phyloP scores from a whole-genome alignment of 352 stramenopile genomes.

The Phytophthora megakarya region DNA sequence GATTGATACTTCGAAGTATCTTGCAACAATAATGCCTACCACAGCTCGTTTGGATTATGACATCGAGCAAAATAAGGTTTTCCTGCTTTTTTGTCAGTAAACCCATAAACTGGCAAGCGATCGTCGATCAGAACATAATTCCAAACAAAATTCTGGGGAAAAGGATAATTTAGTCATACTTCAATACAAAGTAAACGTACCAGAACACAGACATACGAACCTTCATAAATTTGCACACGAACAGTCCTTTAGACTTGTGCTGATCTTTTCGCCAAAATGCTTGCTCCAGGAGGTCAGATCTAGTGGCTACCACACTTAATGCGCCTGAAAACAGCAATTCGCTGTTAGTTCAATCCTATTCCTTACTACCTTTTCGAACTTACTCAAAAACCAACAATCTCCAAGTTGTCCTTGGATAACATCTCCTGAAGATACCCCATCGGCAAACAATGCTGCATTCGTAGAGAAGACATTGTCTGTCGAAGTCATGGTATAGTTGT shows the following conservation, averaged over 20 bases:
- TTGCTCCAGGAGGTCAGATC: slow-evolving; percentile 78
- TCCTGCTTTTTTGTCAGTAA: slow-evolving; percentile 74
- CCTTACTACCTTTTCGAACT: slow-evolving; percentile 2
- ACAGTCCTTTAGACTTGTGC: slow-evolving; percentile 79
- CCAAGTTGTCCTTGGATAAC: slow-evolving; percentile 91
- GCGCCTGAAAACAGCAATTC: slow-evolving; percentile 53
- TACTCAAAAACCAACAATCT: slow-evolving; percentile 94
- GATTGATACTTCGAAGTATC: not conserved
- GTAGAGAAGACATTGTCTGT: slow-evolving; percentile 56
- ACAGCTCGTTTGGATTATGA: slow-evolving; percentile 87
- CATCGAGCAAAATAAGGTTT: slow-evolving; percentile 87
- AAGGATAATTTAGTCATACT: not conserved
- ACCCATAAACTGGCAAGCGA: slow-evolving; percentile 83
- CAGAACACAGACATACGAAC: slow-evolving; percentile 26
- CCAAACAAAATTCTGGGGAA: slow-evolving; percentile 83
- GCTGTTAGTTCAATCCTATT: not conserved
- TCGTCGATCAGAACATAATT: slow-evolving; percentile 94
- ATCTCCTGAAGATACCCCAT: slow-evolving; percentile 79
- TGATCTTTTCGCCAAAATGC: slow-evolving; percentile 79
- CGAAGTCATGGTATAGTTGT: slow-evolving; percentile 21
- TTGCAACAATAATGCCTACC: slow-evolving; percentile 36
- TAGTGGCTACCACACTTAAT: slow-evolving; percentile 86
- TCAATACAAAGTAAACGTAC: not conserved
- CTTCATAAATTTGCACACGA: slow-evolving; percentile 94
- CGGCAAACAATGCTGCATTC: slow-evolving; percentile 74